Conservation (phyloP, 1,139 yeast genomes). For the Scheffersomyces quercinus region DNA sequence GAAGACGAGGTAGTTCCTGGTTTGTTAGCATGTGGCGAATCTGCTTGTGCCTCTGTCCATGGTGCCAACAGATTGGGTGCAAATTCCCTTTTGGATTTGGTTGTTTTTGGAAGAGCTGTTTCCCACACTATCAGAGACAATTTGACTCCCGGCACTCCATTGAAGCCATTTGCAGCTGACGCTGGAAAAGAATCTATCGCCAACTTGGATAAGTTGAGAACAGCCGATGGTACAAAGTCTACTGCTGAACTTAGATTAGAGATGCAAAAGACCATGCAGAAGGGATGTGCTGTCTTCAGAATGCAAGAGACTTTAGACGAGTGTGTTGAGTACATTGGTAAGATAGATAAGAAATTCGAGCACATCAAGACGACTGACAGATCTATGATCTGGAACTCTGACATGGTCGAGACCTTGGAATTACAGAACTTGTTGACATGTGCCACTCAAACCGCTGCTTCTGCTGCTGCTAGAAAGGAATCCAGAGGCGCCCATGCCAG, state of each 20-base stretch:
- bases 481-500: conserved; percentile 24
- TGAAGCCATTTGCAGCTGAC: conserved; percentile 69
- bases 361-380: conserved; percentile 83
- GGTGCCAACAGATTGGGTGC: conserved; percentile 99
- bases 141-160: conserved; percentile 83
- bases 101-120: conserved; percentile 97
- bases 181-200: conserved; percentile 86
- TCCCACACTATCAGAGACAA: conserved; percentile 84
- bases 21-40: conserved; percentile 94
- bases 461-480: conserved; percentile 68
- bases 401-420: conserved; percentile 91
- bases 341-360: conserved; percentile 66
- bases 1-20: conserved; percentile 90
- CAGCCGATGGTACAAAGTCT: conserved; percentile 71
- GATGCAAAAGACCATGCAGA: conserved; percentile 96
- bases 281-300: conserved; percentile 94
- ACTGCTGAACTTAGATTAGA: conserved; percentile 85
- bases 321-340: conserved; percentile 78
- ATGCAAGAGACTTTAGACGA: conserved; percentile 85
- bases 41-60: conserved; percentile 97
- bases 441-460: conserved; percentile 90
- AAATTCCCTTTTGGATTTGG: conserved; percentile 90
- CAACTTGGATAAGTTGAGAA: conserved; percentile 83
- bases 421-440: conserved; percentile 93
- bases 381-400: conserved; percentile 98